A percentile compares a stretch with the other conserved stretches of the same genome.
These are phyloP conservation scores for Penicillium verrucosum DNA, from an alignment of 2,329 filamentous ascomycete genomes.

Conservation along the genomic window DNA sequence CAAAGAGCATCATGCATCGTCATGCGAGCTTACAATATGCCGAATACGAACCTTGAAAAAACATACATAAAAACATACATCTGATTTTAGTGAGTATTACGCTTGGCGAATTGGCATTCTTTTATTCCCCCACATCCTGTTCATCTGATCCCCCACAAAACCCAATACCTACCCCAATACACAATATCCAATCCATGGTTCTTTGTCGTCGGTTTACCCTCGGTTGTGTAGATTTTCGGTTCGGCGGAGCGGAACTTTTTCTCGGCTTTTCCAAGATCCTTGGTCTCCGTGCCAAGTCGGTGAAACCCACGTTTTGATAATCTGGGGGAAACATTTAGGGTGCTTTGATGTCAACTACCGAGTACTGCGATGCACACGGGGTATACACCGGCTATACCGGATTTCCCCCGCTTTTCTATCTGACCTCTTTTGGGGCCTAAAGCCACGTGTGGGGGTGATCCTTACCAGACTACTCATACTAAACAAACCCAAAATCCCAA, in stretches of 20 bases:
- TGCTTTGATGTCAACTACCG: neutral
- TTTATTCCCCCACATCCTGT: slow-evolving; percentile 2
- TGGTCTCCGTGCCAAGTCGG: neutral
- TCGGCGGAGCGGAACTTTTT: slow-evolving; percentile 19
- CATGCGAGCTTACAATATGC: neutral
- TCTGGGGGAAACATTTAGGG: too few relatives aligned
- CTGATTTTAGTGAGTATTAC: neutral
- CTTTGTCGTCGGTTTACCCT: neutral
- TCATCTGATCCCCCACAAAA: slow-evolving; percentile 8
- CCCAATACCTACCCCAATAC: neutral
- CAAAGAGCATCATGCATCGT: neutral
- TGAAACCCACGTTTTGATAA: neutral
- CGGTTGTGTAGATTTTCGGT: slow-evolving; percentile 7
- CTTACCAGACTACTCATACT: too few relatives aligned
- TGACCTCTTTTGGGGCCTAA: neutral
- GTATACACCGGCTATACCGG: neutral
- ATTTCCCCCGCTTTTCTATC: neutral
- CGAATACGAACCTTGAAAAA: neutral
- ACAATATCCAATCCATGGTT: neutral
- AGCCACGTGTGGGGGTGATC: too few relatives aligned
- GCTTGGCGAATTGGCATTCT: neutral
- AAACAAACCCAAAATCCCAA: too few relatives aligned
- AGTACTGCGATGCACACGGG: neutral
- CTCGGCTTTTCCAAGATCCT: neutral
- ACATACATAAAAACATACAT: neutral